These are phyloP conservation scores for Pugionium cornutum DNA, from an alignment of 345 rosid species.

Conservation along the genomic window DNA sequence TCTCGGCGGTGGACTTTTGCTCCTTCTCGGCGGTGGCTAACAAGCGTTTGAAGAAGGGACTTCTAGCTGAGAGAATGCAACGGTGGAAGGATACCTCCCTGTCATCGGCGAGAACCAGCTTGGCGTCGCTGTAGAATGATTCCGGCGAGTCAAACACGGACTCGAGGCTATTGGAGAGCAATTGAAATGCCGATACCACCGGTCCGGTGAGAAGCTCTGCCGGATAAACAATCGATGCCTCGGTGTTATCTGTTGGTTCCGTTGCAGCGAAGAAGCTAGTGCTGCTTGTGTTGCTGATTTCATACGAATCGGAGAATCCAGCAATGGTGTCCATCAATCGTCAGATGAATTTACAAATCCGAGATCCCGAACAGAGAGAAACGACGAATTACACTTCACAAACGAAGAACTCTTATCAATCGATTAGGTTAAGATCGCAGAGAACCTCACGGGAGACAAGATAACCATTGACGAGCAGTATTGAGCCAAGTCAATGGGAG, in stretches of 20 bases:
- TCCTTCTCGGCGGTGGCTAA: constrained; percentile 43
- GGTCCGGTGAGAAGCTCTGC: constrained; percentile 2
- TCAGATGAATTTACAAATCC: not conserved
- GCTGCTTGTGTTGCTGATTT: constrained; percentile 58
- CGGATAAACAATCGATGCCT: constrained; percentile 35
- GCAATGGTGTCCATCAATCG: constrained; percentile 46
- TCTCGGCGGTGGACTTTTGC: constrained; percentile 39
- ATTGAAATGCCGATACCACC: constrained; percentile 47
- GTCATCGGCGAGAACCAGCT: constrained; percentile 51
- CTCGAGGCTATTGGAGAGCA: constrained; percentile 59
- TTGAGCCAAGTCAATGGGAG: constrained; percentile 27
- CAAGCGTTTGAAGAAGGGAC: constrained; percentile 52
- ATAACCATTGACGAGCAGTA: constrained; percentile 13
- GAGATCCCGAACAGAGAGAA: constrained; percentile 16
- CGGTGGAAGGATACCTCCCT: constrained; percentile 68
- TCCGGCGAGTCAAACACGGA: constrained; percentile 55
- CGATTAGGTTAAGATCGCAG: not conserved
- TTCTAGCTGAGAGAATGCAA: constrained; percentile 71
- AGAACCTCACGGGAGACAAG: not conserved
- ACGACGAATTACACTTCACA: not conserved
- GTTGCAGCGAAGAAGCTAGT: constrained; percentile 41
- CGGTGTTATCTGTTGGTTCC: constrained; percentile 18
- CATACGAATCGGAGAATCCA: constrained; percentile 69
- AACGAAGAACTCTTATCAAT: not conserved
- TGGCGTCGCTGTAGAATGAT: constrained; percentile 66